phyloP scores from a whole-genome alignment of 1,284 basidiomycete species.

The Tilletia caries region DNA sequence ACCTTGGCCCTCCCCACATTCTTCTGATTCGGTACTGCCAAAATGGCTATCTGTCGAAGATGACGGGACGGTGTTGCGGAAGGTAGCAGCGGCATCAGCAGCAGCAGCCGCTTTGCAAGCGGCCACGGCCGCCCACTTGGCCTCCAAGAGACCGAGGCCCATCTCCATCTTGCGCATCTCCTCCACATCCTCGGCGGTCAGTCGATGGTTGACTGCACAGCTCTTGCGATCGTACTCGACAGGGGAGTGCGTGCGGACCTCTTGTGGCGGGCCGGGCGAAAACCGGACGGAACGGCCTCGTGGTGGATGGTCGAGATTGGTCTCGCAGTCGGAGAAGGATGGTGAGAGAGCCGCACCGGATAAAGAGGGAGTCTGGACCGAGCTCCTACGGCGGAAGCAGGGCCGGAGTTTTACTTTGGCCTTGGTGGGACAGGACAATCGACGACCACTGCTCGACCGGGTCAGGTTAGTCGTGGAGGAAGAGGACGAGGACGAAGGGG shows the following conservation, averaged over 20 bases:
- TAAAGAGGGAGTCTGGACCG: slow-evolving; percentile 25
- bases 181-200: slow-evolving; percentile 47
- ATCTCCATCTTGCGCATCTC: slow-evolving; percentile 50
- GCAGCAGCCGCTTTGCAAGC: slow-evolving; percentile 30
- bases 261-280: slow-evolving; percentile 40
- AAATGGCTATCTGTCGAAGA: too few relatives aligned
- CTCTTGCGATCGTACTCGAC: slow-evolving; percentile 52
- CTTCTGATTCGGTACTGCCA: not conserved
- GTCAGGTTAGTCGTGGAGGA: not conserved
- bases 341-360: slow-evolving; percentile 23
- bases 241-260: slow-evolving; percentile 48
- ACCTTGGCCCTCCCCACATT: not conserved
- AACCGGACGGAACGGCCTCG: slow-evolving; percentile 40
- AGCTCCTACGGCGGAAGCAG: slow-evolving; percentile 38
- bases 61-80: not conserved
- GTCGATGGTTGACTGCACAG: slow-evolving; percentile 43
- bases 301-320: slow-evolving; percentile 5
- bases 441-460: slow-evolving; percentile 7
- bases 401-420: slow-evolving; percentile 37
- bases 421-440: slow-evolving; percentile 3
- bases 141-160: slow-evolving; percentile 48
- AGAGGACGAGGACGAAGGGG: not conserved
- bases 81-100: not conserved
- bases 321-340: slow-evolving; percentile 42
- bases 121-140: slow-evolving; percentile 44